Conservation (phyloP, 2,329 filamentous ascomycete genomes). For the Hypoxylon sp. region DNA sequence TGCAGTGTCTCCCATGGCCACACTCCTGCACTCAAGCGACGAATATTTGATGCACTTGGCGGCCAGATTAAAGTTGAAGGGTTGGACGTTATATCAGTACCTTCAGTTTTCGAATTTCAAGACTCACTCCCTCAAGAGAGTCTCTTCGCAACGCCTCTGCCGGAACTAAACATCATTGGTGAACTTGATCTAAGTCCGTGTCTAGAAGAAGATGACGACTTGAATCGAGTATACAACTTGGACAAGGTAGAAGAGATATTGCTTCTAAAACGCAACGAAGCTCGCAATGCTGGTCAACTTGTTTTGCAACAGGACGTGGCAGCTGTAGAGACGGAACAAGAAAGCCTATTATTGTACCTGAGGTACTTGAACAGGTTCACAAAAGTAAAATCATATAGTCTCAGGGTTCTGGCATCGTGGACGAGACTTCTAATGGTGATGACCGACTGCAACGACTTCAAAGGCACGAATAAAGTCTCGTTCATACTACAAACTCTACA, state of each 20-base stretch:
- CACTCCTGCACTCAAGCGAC: slow-evolving; percentile 76
- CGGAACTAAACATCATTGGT: slow-evolving; percentile 70
- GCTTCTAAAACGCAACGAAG: slow-evolving; percentile 74
- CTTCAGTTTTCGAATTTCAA: slow-evolving; percentile 90
- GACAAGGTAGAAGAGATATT: slow-evolving; percentile 81
- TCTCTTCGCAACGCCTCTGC: slow-evolving; percentile 65
- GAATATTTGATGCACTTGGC: slow-evolving; percentile 79
- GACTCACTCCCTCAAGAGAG: slow-evolving; percentile 79
- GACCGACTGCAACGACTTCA: slow-evolving; percentile 84
- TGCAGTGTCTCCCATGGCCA: slow-evolving; percentile 79
- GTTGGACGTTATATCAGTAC: slow-evolving; percentile 74
- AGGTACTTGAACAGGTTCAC: slow-evolving; percentile 73
- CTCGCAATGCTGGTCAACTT: slow-evolving; percentile 63
- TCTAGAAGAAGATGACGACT: slow-evolving; percentile 69
- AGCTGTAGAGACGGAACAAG: slow-evolving; percentile 69
- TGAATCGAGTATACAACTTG: slow-evolving; percentile 73
- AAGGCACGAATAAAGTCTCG: slow-evolving; percentile 76
- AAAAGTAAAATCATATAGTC: slow-evolving; percentile 68
- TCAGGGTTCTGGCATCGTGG: slow-evolving; percentile 84
- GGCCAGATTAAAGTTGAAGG: slow-evolving; percentile 78
- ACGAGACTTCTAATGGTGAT: slow-evolving; percentile 86
- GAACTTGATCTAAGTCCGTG: slow-evolving; percentile 78
- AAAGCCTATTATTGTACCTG: slow-evolving; percentile 71
- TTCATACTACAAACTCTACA: slow-evolving; percentile 91
- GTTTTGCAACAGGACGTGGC: slow-evolving; percentile 64